These are phyloP conservation scores for Trichoderma arundinaceum DNA, from an alignment of 2,329 filamentous ascomycete genomes.

Conservation along the genomic window DNA sequence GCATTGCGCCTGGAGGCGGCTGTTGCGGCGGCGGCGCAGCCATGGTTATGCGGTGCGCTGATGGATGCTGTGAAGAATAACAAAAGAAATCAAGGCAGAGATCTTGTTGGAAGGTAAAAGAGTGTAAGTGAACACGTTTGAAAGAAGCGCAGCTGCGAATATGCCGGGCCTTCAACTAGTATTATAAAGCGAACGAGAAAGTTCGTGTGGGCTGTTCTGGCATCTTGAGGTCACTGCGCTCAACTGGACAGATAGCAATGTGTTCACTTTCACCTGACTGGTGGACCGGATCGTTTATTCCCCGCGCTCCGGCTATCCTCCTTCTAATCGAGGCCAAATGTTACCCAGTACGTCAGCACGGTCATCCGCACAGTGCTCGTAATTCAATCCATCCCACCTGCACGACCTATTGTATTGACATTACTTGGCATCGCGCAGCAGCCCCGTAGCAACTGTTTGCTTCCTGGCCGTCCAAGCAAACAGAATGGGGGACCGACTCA, in stretches of 20 bases:
- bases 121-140: slow-evolving; percentile 29
- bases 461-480: neutral
- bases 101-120: neutral
- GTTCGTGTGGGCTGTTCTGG: slow-evolving; percentile 26
- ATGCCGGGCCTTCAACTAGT: neutral
- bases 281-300: slow-evolving; percentile 41
- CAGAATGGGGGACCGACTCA: slow-evolving; percentile 75
- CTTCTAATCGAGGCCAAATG: neutral
- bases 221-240: slow-evolving; percentile 23
- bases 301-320: slow-evolving; percentile 35
- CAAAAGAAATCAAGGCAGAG: slow-evolving; percentile 20
- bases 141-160: slow-evolving; percentile 18
- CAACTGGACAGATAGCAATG: slow-evolving; percentile 38
- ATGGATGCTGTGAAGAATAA: neutral
- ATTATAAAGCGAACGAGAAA: slow-evolving; percentile 22
- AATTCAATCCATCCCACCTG: neutral
- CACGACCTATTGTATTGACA: no score
- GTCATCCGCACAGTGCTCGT: neutral
- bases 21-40: slow-evolving; percentile 39
- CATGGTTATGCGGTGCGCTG: slow-evolving; percentile 36
- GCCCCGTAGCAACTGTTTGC: neutral
- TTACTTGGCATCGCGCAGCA: neutral
- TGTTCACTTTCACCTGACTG: slow-evolving; percentile 45
- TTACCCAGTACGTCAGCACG: neutral
- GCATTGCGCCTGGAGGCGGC: slow-evolving; percentile 35